These are phyloP conservation scores for Lipomyces chichibuensis DNA, from an alignment of 805 yeast genomes.

Conservation along the genomic window DNA sequence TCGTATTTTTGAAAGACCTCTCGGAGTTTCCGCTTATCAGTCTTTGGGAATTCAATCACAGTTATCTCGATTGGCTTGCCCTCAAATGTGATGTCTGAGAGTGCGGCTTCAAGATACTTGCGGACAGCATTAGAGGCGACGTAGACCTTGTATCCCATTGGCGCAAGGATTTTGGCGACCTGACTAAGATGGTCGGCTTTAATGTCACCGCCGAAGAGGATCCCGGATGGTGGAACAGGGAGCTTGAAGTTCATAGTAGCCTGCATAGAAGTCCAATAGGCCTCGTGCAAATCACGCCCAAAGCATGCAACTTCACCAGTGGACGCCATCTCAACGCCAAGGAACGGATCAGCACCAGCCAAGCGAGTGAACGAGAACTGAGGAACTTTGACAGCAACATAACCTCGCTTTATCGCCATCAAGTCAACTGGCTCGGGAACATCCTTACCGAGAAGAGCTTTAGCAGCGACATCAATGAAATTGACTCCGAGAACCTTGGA, in stretches of 20 bases:
- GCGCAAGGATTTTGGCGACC: slow-evolving; percentile 69
- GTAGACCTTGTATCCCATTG: slow-evolving; percentile 80
- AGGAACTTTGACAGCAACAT: slow-evolving; percentile 97
- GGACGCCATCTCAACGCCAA: slow-evolving; percentile 99
- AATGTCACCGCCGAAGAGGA: slow-evolving; percentile 93
- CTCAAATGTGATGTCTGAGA: slow-evolving; percentile 45
- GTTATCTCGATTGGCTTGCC: slow-evolving; percentile 51
- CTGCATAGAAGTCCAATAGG: slow-evolving; percentile 97
- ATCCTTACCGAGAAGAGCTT: slow-evolving; percentile 72
- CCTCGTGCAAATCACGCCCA: slow-evolving; percentile 81
- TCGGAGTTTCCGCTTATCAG: slow-evolving; percentile 89
- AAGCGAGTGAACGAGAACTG: slow-evolving; percentile 97
- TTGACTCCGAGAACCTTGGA: slow-evolving; percentile 94
- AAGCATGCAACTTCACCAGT: slow-evolving; percentile 99
- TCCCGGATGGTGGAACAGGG: slow-evolving; percentile 87
- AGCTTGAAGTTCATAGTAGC: slow-evolving; percentile 95
- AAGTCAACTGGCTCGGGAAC: slow-evolving; percentile 79
- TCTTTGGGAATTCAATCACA: slow-evolving; percentile 86
- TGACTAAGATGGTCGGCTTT: slow-evolving; percentile 67
- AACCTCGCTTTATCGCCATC: slow-evolving; percentile 69
- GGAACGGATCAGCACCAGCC: slow-evolving; percentile 98
- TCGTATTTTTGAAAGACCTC: slow-evolving; percentile 89
- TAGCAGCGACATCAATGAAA: slow-evolving; percentile 92
- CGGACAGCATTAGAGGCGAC: slow-evolving; percentile 75
- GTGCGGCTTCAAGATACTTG: slow-evolving; percentile 60